These are phyloP conservation scores for Calendula officinalis DNA, from an alignment of 129 eudicot genomes.

Conservation along the genomic window DNA sequence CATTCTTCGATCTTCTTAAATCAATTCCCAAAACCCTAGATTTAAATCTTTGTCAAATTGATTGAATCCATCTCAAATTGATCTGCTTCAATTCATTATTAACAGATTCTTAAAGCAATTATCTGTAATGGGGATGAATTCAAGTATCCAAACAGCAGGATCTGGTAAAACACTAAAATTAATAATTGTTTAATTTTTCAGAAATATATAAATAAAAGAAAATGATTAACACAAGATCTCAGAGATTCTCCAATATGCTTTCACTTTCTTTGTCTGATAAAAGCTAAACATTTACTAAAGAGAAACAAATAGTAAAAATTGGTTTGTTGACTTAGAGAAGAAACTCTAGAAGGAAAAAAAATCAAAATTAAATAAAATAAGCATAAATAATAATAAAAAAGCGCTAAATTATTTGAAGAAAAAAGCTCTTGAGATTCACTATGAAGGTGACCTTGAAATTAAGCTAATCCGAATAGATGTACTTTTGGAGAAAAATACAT, in stretches of 20 bases:
- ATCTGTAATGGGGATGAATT: slow-evolving; percentile 13
- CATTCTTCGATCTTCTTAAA: slow-evolving; percentile 33
- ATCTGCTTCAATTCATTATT: neutral
- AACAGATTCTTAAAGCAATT: slow-evolving; percentile 9
- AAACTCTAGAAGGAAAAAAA: slow-evolving; percentile 3
- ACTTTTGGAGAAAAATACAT: neutral
- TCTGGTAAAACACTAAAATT: slow-evolving; percentile 22
- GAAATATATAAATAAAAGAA: neutral
- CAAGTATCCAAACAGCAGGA: slow-evolving; percentile 28
- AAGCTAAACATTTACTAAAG: slow-evolving; percentile 26
- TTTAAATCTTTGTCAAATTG: slow-evolving; percentile 10
- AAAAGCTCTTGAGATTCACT: slow-evolving; percentile 18
- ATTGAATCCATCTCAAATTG: slow-evolving; percentile 13
- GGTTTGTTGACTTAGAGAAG: slow-evolving; percentile 21
- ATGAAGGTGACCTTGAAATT: slow-evolving; percentile 12
- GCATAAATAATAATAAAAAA: neutral
- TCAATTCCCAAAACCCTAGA: slow-evolving; percentile 12
- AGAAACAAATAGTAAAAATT: slow-evolving; percentile 17
- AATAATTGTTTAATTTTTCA: slow-evolving; percentile 5
- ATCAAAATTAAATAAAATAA: neutral
- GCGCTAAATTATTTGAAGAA: neutral
- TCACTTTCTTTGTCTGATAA: slow-evolving; percentile 35
- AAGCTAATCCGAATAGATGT: neutral
- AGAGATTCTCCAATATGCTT: slow-evolving; percentile 28
- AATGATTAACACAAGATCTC: slow-evolving; percentile 22